Evolutionary conservation across 129 eudicot species (phyloP), one percentile per base, ranked within the genome.

Genomic region (Glebionis coronaria): DNA sequence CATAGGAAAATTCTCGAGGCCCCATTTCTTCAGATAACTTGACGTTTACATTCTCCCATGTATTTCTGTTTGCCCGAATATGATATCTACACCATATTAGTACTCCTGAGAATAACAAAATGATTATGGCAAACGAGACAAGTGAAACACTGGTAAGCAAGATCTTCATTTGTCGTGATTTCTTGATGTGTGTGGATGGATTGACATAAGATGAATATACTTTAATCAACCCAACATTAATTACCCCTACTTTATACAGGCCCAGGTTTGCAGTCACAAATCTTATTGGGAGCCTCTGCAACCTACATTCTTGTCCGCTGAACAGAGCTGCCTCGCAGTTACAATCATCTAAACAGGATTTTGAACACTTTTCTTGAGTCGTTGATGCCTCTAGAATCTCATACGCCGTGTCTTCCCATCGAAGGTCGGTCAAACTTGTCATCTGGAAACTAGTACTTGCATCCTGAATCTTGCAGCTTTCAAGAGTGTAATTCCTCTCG

Each of bases 231-330:
- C 60, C 78, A 14, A 73, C 52, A 65, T 29, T 44, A 0, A n/a
- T n/a, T n/a, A n/a, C n/a, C n/a, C n/a, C n/a, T n/a, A 23, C 25
- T 1, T 23, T 23, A 23, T 1, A 12, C 27, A 11, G 60, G 4
- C 0, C 9, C 10, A 16, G 40, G 16, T 0, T 12, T 44, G 44
- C 25, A 28, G 12, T 25, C 4, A 73, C 3, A 56, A 20, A 78
- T 61, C 73, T 70, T 35, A 82, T 14, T 5, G 83, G 87, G 46
- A 82, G 73, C 71, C 61, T 66, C 60, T 74, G 78, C 72, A 57
- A 53, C 71, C 3, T 52, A 68, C 86, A 82, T 18, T 7, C 16
- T 11, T 42, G 50, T 3, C 61, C 69, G 15, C 40, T 60, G 71
- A 69, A 82, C 4, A 78, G 0, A 0, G 81, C 80, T 9, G 67